Conservation (phyloP, 805 yeast genomes). For the Cyberlindnera suaveolens region DNA sequence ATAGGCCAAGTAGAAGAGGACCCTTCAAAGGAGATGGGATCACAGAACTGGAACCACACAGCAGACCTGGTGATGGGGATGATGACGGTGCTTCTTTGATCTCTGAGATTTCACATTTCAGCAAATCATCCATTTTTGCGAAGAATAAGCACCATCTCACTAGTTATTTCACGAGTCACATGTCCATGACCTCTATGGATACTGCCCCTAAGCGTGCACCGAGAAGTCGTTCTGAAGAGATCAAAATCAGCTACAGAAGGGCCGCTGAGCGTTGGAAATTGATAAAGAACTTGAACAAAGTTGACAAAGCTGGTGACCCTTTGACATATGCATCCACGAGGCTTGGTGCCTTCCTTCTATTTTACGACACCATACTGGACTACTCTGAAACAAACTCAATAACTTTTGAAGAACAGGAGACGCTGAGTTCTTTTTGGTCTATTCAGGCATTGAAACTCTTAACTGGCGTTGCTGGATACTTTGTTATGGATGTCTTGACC, state of each 20-base stretch:
- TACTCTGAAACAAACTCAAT: background rate
- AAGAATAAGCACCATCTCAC: slow-evolving; percentile 1
- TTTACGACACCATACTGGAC: slow-evolving; percentile 13
- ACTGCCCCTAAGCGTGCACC: background rate
- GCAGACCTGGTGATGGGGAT: slow-evolving; percentile 1
- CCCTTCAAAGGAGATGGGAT: too few relatives aligned
- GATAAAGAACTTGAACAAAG: slow-evolving; percentile 7
- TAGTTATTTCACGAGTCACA: slow-evolving; percentile 8
- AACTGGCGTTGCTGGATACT: slow-evolving; percentile 11
- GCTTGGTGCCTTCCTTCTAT: slow-evolving; percentile 13
- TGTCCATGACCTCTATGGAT: slow-evolving; percentile 16
- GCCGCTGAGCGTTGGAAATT: slow-evolving; percentile 17
- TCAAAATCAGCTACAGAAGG: slow-evolving; percentile 12
- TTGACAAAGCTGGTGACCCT: slow-evolving; percentile 10
- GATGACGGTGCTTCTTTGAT: background rate
- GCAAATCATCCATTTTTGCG: background rate
- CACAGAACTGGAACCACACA: slow-evolving; percentile 1
- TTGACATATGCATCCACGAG: slow-evolving; percentile 13
- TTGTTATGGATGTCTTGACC: slow-evolving; percentile 11
- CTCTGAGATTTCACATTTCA: background rate
- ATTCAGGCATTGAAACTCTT: slow-evolving; percentile 18
- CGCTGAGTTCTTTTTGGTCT: slow-evolving; percentile 17
- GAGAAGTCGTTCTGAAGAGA: slow-evolving; percentile 6
- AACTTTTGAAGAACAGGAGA: slow-evolving; percentile 5
- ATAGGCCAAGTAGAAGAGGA: too few relatives aligned